Evolutionary conservation across 768 basidiomycete species (phyloP).

Genomic region (Pleurotus djamor): DNA sequence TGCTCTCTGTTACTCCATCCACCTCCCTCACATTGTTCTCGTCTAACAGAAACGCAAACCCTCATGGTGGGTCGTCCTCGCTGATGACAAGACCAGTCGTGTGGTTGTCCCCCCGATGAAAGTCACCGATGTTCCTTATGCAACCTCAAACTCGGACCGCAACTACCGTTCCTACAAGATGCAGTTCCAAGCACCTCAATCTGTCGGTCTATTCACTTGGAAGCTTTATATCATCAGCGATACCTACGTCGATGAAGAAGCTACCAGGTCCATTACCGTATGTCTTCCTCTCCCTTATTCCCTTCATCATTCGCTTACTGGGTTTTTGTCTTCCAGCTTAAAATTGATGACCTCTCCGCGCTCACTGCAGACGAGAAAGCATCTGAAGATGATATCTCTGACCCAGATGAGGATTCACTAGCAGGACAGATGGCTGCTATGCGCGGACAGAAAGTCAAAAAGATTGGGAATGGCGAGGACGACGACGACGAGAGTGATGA

Average conservation of each 20-base stretch:
- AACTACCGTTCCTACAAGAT: conserved; percentile 85
- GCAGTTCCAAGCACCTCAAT: conserved; percentile 93
- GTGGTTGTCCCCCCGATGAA: conserved; percentile 86
- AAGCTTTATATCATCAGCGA: conserved; percentile 85
- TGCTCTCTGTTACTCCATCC: not conserved
- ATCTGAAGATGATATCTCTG: conserved; percentile 92
- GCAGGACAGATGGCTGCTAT: conserved; percentile 98
- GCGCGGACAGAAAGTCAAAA: conserved; percentile 87
- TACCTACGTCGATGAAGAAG: conserved; percentile 84
- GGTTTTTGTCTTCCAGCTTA: conserved; percentile 50
- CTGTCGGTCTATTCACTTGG: conserved; percentile 84
- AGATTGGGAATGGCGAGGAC: conserved; percentile 32
- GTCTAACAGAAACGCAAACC: conserved; percentile 75
- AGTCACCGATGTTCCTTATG: conserved; percentile 76
- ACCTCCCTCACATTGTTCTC: not conserved
- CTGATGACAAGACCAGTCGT: conserved; percentile 81
- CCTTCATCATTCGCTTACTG: conserved; percentile 9
- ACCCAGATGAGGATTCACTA: conserved; percentile 94
- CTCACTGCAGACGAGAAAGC: conserved; percentile 55
- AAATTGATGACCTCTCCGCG: conserved; percentile 72
- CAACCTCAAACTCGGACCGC: conserved; percentile 41
- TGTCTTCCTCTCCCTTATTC: conserved; percentile 20
- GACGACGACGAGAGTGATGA: conserved; percentile 37
- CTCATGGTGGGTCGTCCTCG: conserved; percentile 89
- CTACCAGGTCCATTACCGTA: conserved; percentile 68